Conservation (phyloP, 306 rosid species). For the Cicer yamashitae region DNA sequence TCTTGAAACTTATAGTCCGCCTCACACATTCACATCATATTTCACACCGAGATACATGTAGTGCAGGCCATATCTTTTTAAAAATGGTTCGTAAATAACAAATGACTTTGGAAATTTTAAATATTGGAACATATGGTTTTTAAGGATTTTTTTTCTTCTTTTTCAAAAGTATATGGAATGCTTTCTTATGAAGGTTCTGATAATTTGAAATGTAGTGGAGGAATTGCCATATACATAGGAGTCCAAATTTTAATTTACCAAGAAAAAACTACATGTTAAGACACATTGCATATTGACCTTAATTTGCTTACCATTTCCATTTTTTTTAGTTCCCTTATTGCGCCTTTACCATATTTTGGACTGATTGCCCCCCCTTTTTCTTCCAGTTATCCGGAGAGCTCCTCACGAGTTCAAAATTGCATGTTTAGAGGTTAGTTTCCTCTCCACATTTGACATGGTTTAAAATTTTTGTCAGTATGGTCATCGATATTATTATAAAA, state of each 20-base stretch:
- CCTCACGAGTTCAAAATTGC: conserved; percentile 98
- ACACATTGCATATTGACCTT: neutral
- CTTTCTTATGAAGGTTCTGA: neutral
- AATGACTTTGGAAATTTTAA: neutral
- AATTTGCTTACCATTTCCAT: neutral
- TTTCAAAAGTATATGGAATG: neutral
- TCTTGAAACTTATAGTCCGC: neutral
- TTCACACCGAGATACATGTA: too few relatives aligned
- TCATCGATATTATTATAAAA: conserved; percentile 26
- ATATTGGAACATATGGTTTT: too few relatives aligned
- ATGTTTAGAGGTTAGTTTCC: conserved; percentile 84
- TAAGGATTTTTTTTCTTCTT: neutral
- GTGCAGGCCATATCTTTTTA: neutral
- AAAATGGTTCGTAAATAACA: neutral
- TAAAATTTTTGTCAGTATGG: conserved; percentile 16
- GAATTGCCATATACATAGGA: neutral
- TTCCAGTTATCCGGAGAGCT: conserved; percentile 88
- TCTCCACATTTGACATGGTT: conserved; percentile 24
- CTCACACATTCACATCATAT: neutral
- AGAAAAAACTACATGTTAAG: neutral
- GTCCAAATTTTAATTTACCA: neutral
- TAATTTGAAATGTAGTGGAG: neutral
- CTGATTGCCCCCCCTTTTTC: neutral
- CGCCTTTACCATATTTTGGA: conserved; percentile 24
- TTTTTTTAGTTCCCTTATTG: neutral